Conservation (phyloP, 1,284 basidiomycete genomes). For the Pascua guehoae region DNA sequence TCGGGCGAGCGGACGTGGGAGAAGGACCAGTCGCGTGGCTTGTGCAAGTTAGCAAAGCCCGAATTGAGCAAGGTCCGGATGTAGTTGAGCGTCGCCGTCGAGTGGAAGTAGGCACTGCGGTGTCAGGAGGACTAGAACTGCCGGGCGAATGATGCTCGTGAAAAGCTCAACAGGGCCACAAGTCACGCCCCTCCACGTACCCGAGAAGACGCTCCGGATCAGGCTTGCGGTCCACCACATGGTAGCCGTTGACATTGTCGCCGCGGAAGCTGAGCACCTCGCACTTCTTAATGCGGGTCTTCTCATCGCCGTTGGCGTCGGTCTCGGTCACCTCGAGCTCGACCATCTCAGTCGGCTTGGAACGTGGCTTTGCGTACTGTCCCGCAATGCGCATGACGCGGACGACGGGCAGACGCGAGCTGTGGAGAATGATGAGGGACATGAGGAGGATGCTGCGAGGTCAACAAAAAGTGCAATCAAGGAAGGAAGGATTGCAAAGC, state of each 20-base stretch:
- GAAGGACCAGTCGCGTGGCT: slow-evolving; percentile 89
- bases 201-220: slow-evolving; percentile 77
- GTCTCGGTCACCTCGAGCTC: slow-evolving; percentile 58
- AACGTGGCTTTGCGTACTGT: slow-evolving; percentile 94
- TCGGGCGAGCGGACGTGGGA: slow-evolving; percentile 80
- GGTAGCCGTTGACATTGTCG: slow-evolving; percentile 89
- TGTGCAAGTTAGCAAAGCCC: slow-evolving; percentile 85
- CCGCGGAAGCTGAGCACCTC: slow-evolving; percentile 60
- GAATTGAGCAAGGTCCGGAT: slow-evolving; percentile 81
- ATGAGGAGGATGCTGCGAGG: slow-evolving; percentile 72
- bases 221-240: slow-evolving; percentile 67
- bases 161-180: background rate
- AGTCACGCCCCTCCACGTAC: slow-evolving; percentile 26
- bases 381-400: slow-evolving; percentile 89
- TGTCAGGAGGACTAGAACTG: background rate
- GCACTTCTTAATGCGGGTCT: slow-evolving; percentile 31
- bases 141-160: no score
- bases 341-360: slow-evolving; percentile 73
- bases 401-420: slow-evolving; percentile 84
- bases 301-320: slow-evolving; percentile 30
- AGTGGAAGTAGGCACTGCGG: slow-evolving; percentile 91
- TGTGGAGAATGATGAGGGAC: slow-evolving; percentile 92
- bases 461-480: background rate
- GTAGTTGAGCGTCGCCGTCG: slow-evolving; percentile 87
- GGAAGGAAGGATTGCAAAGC: background rate